Evolutionary conservation across 768 basidiomycete species (phyloP), one percentile per base, ranked within the genome.

Genomic region (Chalciporus sphaerocephalus): DNA sequence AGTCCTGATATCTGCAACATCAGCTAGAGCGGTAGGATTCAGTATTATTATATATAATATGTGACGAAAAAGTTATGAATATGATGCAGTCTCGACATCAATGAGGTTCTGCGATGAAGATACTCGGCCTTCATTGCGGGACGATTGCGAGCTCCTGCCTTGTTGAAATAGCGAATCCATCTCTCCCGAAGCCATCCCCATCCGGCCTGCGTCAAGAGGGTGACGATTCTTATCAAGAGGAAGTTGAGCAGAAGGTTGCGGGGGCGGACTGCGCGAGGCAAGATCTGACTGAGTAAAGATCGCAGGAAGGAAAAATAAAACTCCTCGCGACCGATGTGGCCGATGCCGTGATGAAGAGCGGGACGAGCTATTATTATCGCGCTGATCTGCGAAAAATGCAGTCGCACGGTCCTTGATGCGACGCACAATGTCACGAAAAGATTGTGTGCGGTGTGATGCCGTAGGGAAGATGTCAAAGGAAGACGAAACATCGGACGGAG

Each of bases 291-390:
- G 71, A 4, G 85, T 74, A 61, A 90, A 85, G 55, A 88, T 82
- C 25, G 87, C 85, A 17, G 89, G 89, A 40, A 92, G 74, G 73
- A 90, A 89, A 68, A 87, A 90, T 39, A 90, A 66, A 32, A 87
- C 78, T 25, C 85, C 81, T 32, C 81, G 75, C 38, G 75, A 75
- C 46, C 71, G 69, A 46, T 77, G 70, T 18, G 64, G 65, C 45
- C 78, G 66, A 37, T 70, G 64, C 38, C 77, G 75, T 36, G 74
- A 57, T 33, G 79, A 74, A 2, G 76, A 74, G 22, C 78, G 72
- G 1, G 75, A 71, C 3, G 64, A 51, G 16, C 69, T 65, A 23
- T 67, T 65, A 36, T 56, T 42, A 16, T 63, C 58, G 23, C 68
- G 67, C n/a, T 62, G 61, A 25, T 69, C 67, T 8, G 75, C 65